These are phyloP conservation scores for Thalassia testudinum DNA, from an alignment of 116 monocot species.

Conservation along the genomic window DNA sequence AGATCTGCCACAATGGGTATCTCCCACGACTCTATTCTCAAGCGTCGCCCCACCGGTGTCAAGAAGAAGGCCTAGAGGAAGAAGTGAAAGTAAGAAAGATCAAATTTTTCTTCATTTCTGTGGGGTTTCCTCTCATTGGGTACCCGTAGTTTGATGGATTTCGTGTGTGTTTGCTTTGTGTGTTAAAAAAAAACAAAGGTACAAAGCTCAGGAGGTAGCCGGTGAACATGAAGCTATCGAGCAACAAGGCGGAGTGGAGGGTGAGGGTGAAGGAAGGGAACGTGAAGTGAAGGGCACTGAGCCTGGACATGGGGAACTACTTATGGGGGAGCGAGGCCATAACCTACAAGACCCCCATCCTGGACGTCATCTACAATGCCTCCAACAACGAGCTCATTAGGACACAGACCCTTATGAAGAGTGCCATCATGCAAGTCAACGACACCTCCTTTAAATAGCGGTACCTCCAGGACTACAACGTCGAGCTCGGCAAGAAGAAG, in stretches of 20 bases:
- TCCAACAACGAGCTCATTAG: conserved; percentile 67
- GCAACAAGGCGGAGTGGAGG: conserved; percentile 56
- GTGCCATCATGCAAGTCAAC: conserved; percentile 56
- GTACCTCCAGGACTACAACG: conserved; percentile 64
- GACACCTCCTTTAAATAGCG: conserved; percentile 60
- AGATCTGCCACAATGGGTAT: too few relatives aligned
- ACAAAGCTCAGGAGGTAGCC: conserved; percentile 51
- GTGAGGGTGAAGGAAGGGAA: conserved; percentile 50
- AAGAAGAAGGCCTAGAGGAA: conserved; percentile 78
- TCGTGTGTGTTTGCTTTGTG: neutral
- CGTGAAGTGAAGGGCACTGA: conserved; percentile 53
- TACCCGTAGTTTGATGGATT: neutral
- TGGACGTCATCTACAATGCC: conserved; percentile 62
- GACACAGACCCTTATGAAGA: conserved; percentile 60
- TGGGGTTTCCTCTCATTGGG: neutral
- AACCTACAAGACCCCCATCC: conserved; percentile 52
- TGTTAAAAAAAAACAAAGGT: conserved; percentile 32
- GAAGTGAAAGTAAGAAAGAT: conserved; percentile 40
- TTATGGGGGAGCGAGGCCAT: conserved; percentile 66
- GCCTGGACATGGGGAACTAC: conserved; percentile 57
- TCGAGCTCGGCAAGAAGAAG: conserved; percentile 56
- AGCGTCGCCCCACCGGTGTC: conserved; percentile 65
- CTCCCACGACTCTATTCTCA: conserved; percentile 69
- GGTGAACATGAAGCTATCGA: conserved; percentile 48
- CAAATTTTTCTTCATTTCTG: neutral